Conservation (phyloP, 1,284 basidiomycete genomes). For the Fomitopsis betulina region DNA sequence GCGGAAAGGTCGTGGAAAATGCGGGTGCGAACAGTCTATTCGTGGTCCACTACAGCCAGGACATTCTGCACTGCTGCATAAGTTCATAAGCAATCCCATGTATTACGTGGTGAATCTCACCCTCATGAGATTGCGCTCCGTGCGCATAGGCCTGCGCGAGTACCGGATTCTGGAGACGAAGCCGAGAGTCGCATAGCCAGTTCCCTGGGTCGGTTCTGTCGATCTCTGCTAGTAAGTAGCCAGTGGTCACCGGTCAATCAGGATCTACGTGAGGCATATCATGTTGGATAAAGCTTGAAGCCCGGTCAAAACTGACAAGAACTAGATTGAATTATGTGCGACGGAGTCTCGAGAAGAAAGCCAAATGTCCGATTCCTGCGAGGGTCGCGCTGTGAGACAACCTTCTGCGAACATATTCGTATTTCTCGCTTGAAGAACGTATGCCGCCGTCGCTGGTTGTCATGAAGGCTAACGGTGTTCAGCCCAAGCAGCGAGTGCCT, state of each 20-base stretch:
- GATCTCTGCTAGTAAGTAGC: background rate
- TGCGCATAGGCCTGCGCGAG: background rate
- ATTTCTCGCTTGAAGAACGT: too few species aligned
- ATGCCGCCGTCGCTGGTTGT: too few species aligned
- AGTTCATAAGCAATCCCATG: background rate
- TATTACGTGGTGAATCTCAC: background rate
- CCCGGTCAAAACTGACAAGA: background rate
- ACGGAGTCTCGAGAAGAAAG: too few species aligned
- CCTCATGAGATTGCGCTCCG: background rate
- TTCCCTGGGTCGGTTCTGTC: background rate
- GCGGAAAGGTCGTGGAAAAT: background rate
- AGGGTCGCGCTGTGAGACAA: too few species aligned
- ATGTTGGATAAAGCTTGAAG: background rate
- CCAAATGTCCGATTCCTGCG: too few species aligned
- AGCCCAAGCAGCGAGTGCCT: too few species aligned
- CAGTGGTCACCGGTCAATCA: background rate
- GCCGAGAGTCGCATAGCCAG: background rate
- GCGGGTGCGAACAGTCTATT: background rate
- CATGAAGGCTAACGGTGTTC: too few species aligned
- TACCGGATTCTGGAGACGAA: background rate
- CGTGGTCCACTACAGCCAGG: background rate
- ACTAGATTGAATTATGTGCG: background rate
- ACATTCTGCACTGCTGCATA: background rate
- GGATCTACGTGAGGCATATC: background rate
- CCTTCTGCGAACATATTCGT: too few species aligned